Evolutionary conservation across 331 rosid species (phyloP).

Genomic region (Quercus tomentella): DNA sequence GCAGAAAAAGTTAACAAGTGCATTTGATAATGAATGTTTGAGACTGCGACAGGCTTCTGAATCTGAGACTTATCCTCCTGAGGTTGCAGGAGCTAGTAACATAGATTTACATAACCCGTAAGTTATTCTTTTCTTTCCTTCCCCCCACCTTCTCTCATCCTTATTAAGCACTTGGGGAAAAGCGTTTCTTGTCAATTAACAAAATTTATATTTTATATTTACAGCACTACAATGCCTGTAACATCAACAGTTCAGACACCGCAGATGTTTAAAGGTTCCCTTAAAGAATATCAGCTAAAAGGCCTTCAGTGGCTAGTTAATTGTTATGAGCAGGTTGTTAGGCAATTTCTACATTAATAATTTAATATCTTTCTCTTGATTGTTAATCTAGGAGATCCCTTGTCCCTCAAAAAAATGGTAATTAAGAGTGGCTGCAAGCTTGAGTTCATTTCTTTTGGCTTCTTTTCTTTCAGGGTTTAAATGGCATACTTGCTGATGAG

Average conservation of each 20-base stretch:
- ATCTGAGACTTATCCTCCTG: slow-evolving; percentile 41
- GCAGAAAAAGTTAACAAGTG: slow-evolving; percentile 80
- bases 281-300: slow-evolving; percentile 89
- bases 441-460: background rate
- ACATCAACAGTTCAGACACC: slow-evolving; percentile 94
- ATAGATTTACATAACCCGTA: slow-evolving; percentile 95
- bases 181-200: slow-evolving; percentile 15
- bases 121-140: slow-evolving; percentile 24
- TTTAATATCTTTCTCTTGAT: background rate
- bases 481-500: slow-evolving; percentile 99
- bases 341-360: background rate
- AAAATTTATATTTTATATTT: slow-evolving; percentile 14
- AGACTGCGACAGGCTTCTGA: slow-evolving; percentile 79
- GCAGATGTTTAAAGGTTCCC: slow-evolving; percentile 75
- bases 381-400: background rate
- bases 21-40: slow-evolving; percentile 82
- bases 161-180: slow-evolving; percentile 8
- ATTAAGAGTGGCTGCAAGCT: background rate
- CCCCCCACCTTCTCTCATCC: background rate
- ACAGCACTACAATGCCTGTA: slow-evolving; percentile 98
- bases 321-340: slow-evolving; percentile 93
- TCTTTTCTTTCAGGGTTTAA: slow-evolving; percentile 65
- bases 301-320: slow-evolving; percentile 99
- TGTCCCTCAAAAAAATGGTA: background rate
- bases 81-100: slow-evolving; percentile 87